Conservation (phyloP, 176 grass and related monocot genomes). For the Raddia guianensis region DNA sequence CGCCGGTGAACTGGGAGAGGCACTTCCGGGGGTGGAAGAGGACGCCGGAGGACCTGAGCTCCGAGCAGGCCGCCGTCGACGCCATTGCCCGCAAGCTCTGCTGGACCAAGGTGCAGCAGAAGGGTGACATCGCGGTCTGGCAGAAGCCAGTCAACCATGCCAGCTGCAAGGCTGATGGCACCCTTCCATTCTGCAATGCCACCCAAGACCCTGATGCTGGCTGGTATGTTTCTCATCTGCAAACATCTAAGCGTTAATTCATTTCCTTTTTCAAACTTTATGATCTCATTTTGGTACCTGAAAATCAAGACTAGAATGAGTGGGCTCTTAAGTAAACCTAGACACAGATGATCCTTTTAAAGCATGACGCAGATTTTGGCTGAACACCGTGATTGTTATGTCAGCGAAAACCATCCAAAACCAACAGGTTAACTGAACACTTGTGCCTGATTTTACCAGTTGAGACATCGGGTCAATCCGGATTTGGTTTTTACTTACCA, state of each 20-base stretch:
- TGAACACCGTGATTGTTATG: too few relatives aligned
- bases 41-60: conserved; percentile 31
- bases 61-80: conserved; percentile 32
- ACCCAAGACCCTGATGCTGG: conserved; percentile 47
- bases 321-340: too few relatives aligned
- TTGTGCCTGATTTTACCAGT: too few relatives aligned
- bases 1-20: conserved; percentile 38
- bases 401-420: too few relatives aligned
- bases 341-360: too few relatives aligned
- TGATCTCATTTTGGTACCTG: too few relatives aligned
- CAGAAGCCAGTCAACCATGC: conserved; percentile 42
- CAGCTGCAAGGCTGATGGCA: conserved; percentile 19
- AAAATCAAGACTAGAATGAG: too few relatives aligned
- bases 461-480: too few relatives aligned
- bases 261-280: background rate
- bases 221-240: conserved; percentile 8
- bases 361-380: too few relatives aligned
- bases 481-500: too few relatives aligned
- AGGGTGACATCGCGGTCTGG: conserved; percentile 39
- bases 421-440: too few relatives aligned
- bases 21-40: conserved; percentile 37
- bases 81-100: conserved; percentile 36
- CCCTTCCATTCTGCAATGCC: conserved; percentile 21
- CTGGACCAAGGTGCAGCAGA: conserved; percentile 43
- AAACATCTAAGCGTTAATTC: background rate